phyloP scores from a whole-genome alignment of 2,329 filamentous ascomycete genomes.

The Sclerotinia glacialis region DNA sequence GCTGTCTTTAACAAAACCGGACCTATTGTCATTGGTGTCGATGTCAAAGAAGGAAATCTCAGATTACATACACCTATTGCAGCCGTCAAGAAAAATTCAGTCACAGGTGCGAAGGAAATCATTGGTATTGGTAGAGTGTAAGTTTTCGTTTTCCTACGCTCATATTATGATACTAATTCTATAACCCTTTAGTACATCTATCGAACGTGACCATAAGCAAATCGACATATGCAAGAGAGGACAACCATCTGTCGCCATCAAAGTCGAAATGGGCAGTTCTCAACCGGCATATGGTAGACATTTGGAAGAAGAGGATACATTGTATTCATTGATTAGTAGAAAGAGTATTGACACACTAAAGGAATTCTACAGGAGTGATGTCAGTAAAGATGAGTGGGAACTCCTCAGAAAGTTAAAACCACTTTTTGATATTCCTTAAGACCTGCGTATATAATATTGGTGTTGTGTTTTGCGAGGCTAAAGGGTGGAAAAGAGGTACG shows the following conservation, averaged over 20 bases:
- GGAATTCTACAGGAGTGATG: constrained; percentile 87
- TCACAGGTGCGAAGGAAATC: constrained; percentile 79
- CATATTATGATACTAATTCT: not conserved
- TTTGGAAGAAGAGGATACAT: constrained; percentile 81
- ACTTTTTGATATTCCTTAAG: constrained; percentile 71
- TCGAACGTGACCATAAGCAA: constrained; percentile 97
- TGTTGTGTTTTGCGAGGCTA: constrained; percentile 11
- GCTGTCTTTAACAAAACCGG: constrained; percentile 98
- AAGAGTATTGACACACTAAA: constrained; percentile 92
- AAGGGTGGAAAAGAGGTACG: constrained; percentile 6
- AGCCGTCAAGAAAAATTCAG: constrained; percentile 76
- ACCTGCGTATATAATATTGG: not conserved
- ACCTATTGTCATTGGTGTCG: constrained; percentile 92
- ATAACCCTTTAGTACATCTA: constrained; percentile 68
- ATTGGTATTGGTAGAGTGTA: constrained; percentile 80
- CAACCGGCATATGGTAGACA: constrained; percentile 95
- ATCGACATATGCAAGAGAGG: constrained; percentile 91
- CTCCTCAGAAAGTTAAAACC: constrained; percentile 95
- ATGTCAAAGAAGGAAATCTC: constrained; percentile 87
- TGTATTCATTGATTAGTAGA: constrained; percentile 87
- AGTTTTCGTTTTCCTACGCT: constrained; percentile 26
- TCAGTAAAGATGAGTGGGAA: constrained; percentile 89
- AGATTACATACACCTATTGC: constrained; percentile 86
- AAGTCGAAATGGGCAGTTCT: constrained; percentile 89
- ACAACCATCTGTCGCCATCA: constrained; percentile 94